These are phyloP conservation scores for Tritrichomonas musculus DNA, from an alignment of 208 protist genomes.

Conservation along the genomic window DNA sequence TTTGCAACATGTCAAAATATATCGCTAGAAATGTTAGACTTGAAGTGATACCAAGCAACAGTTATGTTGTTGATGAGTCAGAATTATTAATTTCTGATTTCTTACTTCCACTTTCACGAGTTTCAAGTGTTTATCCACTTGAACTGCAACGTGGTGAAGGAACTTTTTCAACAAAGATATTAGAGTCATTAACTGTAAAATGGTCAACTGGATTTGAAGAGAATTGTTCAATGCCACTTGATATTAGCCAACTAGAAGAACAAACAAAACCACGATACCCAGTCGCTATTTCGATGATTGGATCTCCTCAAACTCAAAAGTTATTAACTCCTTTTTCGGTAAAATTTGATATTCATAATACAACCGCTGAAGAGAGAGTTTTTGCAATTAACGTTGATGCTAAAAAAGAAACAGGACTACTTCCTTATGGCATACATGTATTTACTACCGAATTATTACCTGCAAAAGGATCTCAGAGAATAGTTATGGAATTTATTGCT, in stretches of 20 bases:
- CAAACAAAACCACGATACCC: background rate
- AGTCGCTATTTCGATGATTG: background rate
- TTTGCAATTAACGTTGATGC: background rate
- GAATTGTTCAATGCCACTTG: background rate
- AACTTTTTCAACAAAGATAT: background rate
- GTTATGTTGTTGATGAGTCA: background rate
- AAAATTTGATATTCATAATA: conserved; percentile 5
- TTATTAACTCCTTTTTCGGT: background rate
- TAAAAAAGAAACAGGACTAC: background rate
- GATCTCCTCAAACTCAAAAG: background rate
- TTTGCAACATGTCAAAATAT: background rate
- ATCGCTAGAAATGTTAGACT: background rate
- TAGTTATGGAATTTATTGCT: background rate
- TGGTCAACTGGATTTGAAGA: background rate
- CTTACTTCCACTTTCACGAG: background rate
- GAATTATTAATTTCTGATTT: background rate
- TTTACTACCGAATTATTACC: background rate
- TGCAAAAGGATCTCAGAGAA: background rate
- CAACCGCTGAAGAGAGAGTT: background rate
- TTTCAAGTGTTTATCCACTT: background rate
- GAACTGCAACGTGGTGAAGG: background rate
- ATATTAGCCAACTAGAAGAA: background rate
- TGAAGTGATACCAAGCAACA: background rate
- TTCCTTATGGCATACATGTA: background rate
- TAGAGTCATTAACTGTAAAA: background rate